Evolutionary conservation across 2,329 filamentous ascomycete genomes (phyloP), one percentile per base, ranked within the genome.

Genomic region (Chaetothyriales sp.): DNA sequence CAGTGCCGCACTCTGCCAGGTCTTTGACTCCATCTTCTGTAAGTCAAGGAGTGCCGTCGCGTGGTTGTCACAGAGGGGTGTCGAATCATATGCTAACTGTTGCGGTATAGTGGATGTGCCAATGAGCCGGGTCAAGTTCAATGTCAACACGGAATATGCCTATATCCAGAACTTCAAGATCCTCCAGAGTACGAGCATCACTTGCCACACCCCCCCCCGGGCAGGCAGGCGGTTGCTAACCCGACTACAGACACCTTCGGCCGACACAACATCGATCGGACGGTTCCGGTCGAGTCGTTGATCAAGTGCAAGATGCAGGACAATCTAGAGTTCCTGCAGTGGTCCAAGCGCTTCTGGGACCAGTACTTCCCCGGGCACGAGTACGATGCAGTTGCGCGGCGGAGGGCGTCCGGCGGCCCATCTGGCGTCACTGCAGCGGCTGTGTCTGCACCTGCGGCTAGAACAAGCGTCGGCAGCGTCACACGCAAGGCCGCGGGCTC

Each of bases 221-320:
- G 44, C 22, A 2, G 8, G 10, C 32, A 39, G 10, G 10, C 15
- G 3, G 32, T 39, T 39, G 50, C 22, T 18, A 18, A 32, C 18
- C 51, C 49, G 49, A 19, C 44, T 46, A 48, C 51, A 68, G 90
- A 88, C 68, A 76, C 78, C 58, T 96, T 96, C 65, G 76, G 81
- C 55, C 85, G 84, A 68, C 89, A 96, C 71, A 75, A 81, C 57
- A 78, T 98, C 72, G 89, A 96, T 62, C 88, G 88, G 66, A 83
- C 84, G 25, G 82, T 98, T 61, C 87, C 87, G 53, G 87, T 96
- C 66, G 81, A 95, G 68, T 75, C 78, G 52, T 81, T 98, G 53
- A 80, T 92, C 62, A 98, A 96, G 70, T 98, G 92, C 77, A 95
- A 95, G 76, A 98, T 98, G 90, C 92, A 98, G 77, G 92, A 98